These are phyloP conservation scores for Lentinula guzmanii DNA, from an alignment of 768 basidiomycete species.

Conservation along the genomic window DNA sequence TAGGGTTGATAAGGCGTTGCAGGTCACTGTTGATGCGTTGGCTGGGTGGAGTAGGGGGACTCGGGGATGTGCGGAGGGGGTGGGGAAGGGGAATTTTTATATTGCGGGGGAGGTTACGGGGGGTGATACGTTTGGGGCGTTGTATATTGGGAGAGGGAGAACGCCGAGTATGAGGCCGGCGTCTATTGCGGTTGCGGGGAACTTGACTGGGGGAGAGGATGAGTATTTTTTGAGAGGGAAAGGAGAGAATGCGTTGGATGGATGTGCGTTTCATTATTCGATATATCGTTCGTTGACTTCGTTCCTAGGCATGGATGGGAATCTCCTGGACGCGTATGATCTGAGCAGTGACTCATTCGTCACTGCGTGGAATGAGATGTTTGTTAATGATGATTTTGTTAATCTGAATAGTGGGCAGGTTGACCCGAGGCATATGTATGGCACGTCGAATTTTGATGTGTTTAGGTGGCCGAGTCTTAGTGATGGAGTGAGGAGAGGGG, in stretches of 20 bases:
- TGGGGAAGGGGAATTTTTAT: slow-evolving; percentile 84
- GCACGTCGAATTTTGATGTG: slow-evolving; percentile 90
- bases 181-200: slow-evolving; percentile 64
- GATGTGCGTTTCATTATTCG: slow-evolving; percentile 90
- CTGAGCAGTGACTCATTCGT: slow-evolving; percentile 68
- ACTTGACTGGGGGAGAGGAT: slow-evolving; percentile 50
- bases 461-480: slow-evolving; percentile 90
- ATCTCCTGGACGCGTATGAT: slow-evolving; percentile 86
- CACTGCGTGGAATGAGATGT: slow-evolving; percentile 89
- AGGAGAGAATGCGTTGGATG: slow-evolving; percentile 61
- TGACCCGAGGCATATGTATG: slow-evolving; percentile 87
- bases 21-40: slow-evolving; percentile 80
- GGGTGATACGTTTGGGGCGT: slow-evolving; percentile 82
- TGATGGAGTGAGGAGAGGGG: slow-evolving; percentile 77
- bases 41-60: slow-evolving; percentile 71
- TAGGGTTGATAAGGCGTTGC: slow-evolving; percentile 93
- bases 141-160: slow-evolving; percentile 88
- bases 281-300: slow-evolving; percentile 82
- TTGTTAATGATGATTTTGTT: slow-evolving; percentile 81
- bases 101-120: slow-evolving; percentile 87
- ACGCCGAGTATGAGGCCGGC: slow-evolving; percentile 67
- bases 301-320: slow-evolving; percentile 95
- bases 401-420: slow-evolving; percentile 59
- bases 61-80: slow-evolving; percentile 60
- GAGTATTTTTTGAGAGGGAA: slow-evolving; percentile 78